Percentiles rank a stretch among this genome's conserved stretches.
phyloP scores from a whole-genome alignment of 1,139 yeast species.

The Kazachstania sp. region DNA sequence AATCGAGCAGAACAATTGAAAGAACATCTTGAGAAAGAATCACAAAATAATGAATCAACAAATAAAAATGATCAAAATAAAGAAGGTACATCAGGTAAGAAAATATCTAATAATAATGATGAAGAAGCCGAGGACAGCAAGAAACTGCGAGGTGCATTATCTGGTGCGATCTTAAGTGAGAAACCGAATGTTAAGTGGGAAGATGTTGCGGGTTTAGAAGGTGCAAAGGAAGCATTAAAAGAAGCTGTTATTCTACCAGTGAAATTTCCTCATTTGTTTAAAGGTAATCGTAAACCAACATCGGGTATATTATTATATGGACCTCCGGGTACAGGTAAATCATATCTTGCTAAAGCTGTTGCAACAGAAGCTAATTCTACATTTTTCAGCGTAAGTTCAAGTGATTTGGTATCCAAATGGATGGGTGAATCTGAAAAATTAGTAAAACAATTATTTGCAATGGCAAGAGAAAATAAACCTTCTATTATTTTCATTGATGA shows the following conservation, averaged over 20 bases:
- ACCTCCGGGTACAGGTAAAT: constrained; percentile 99
- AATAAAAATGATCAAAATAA: constrained; percentile 9
- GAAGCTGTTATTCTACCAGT: constrained; percentile 97
- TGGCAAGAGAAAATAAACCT: constrained; percentile 96
- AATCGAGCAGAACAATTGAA: constrained; percentile 91
- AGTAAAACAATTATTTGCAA: constrained; percentile 84
- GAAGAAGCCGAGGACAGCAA: constrained; percentile 79
- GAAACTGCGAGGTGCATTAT: constrained; percentile 81
- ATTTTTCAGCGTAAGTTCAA: constrained; percentile 87
- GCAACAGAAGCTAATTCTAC: constrained; percentile 98
- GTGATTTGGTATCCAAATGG: constrained; percentile 95
- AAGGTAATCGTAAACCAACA: constrained; percentile 89
- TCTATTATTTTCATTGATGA: constrained; percentile 94
- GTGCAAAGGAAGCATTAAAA: constrained; percentile 91
- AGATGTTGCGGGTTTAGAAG: constrained; percentile 92
- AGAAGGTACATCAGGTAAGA: constrained; percentile 24
- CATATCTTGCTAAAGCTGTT: constrained; percentile 92
- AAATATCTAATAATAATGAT: constrained; percentile 47
- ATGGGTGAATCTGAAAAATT: constrained; percentile 97
- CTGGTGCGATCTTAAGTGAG: constrained; percentile 86
- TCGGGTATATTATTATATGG: constrained; percentile 89
- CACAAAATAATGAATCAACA: constrained; percentile 33
- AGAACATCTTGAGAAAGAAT: constrained; percentile 63
- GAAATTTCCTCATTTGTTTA: constrained; percentile 86
- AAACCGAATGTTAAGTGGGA: constrained; percentile 92